These are phyloP conservation scores for Eucalyptus erythrocorys DNA, from an alignment of 345 rosid genomes.

Conservation along the genomic window DNA sequence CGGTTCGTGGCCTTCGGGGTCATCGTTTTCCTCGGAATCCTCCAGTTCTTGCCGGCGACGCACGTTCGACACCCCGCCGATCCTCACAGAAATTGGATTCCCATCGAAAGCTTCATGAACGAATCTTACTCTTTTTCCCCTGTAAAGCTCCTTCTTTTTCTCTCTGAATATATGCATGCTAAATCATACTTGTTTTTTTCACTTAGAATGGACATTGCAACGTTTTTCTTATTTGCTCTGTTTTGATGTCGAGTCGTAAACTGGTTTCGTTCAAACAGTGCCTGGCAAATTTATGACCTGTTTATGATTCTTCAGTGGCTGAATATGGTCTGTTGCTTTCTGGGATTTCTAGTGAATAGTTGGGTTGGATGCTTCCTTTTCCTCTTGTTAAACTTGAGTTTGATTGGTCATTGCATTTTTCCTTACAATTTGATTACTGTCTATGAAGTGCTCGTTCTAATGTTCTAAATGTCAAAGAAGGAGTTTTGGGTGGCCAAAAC, in stretches of 20 bases:
- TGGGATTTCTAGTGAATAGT: background rate
- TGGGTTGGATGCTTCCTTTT: background rate
- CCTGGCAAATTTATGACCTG: background rate
- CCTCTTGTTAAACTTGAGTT: background rate
- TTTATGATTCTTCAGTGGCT: background rate
- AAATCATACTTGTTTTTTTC: background rate
- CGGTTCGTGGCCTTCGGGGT: conserved; percentile 12
- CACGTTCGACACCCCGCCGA: conserved; percentile 26
- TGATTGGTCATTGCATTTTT: background rate
- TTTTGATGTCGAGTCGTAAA: background rate
- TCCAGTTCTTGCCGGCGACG: conserved; percentile 30
- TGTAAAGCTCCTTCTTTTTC: background rate
- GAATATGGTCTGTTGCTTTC: background rate
- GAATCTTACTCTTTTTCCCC: background rate
- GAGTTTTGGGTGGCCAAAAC: background rate
- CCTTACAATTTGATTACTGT: background rate
- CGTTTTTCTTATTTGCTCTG: background rate
- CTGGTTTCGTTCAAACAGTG: background rate
- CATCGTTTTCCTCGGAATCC: conserved; percentile 5
- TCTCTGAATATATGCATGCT: background rate
- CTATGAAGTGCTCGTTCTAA: background rate
- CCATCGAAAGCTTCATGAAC: background rate
- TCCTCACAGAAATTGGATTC: conserved; percentile 24
- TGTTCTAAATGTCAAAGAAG: background rate
- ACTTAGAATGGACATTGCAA: background rate